These are phyloP conservation scores for Blastomyces silverae DNA, from an alignment of 2,329 filamentous ascomycete genomes.

Conservation along the genomic window DNA sequence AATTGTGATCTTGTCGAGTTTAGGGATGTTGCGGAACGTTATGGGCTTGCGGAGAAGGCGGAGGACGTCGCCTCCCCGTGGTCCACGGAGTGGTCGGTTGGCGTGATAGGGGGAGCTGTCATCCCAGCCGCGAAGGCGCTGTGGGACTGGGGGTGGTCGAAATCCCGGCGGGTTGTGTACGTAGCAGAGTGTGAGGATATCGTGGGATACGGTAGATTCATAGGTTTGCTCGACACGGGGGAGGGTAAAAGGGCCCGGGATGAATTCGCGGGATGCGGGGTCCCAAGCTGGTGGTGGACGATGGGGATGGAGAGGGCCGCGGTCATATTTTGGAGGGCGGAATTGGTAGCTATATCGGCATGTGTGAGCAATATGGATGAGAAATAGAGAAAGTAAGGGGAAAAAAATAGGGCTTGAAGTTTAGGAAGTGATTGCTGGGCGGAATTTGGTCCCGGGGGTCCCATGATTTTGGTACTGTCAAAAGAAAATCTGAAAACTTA, in stretches of 20 bases:
- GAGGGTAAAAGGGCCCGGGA: slow-evolving; percentile 82
- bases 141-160: slow-evolving; percentile 48
- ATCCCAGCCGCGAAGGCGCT: slow-evolving; percentile 77
- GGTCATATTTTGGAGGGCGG: slow-evolving; percentile 88
- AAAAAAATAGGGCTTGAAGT: slow-evolving; percentile 7
- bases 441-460: neutral
- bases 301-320: slow-evolving; percentile 86
- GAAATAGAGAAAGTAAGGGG: neutral
- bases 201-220: slow-evolving; percentile 74
- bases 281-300: slow-evolving; percentile 83
- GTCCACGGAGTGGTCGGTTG: slow-evolving; percentile 77
- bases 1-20: slow-evolving; percentile 71
- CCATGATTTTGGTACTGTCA: neutral
- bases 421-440: neutral
- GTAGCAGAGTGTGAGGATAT: slow-evolving; percentile 85
- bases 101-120: slow-evolving; percentile 90
- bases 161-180: slow-evolving; percentile 76
- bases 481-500: slow-evolving; percentile 27
- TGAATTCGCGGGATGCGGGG: slow-evolving; percentile 77
- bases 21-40: slow-evolving; percentile 77
- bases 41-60: slow-evolving; percentile 50
- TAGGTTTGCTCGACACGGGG: slow-evolving; percentile 87
- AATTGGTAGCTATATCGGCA: slow-evolving; percentile 70
- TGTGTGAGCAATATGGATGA: neutral
- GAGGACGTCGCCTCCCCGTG: slow-evolving; percentile 63